Conservation (phyloP, 2,329 filamentous ascomycete species). For the Lachnellula cervina region DNA sequence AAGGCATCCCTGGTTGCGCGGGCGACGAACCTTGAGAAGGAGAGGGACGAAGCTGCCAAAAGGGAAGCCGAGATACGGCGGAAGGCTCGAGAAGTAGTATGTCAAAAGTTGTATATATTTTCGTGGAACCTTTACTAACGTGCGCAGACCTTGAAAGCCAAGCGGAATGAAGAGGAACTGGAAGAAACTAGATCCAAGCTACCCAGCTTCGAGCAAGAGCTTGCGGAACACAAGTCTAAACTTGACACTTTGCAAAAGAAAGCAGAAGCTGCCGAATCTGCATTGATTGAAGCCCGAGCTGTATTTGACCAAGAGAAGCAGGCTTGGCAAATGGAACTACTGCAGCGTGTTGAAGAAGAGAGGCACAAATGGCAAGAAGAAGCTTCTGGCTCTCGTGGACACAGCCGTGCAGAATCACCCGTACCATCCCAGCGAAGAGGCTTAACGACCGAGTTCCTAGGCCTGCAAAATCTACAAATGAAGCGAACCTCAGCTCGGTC, state of each 20-base stretch:
- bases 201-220: slow-evolving; percentile 60
- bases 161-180: slow-evolving; percentile 69
- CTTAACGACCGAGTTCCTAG: slow-evolving; percentile 31
- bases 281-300: slow-evolving; percentile 53
- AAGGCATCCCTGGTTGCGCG: slow-evolving; percentile 79
- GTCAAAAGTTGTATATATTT: slow-evolving; percentile 28
- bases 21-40: slow-evolving; percentile 75
- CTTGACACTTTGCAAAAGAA: slow-evolving; percentile 58
- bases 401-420: slow-evolving; percentile 30
- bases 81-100: slow-evolving; percentile 81
- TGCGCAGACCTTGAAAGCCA: slow-evolving; percentile 57
- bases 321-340: slow-evolving; percentile 50
- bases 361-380: slow-evolving; percentile 53
- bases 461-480: slow-evolving; percentile 34
- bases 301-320: slow-evolving; percentile 56
- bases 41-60: slow-evolving; percentile 78
- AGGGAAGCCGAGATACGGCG: slow-evolving; percentile 83
- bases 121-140: slow-evolving; percentile 26
- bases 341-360: slow-evolving; percentile 61
- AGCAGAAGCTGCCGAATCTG: slow-evolving; percentile 61
- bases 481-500: slow-evolving; percentile 27
- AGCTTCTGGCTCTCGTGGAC: slow-evolving; percentile 28
- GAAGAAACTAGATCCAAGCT: slow-evolving; percentile 63
- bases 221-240: slow-evolving; percentile 54
- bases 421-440: slow-evolving; percentile 28